Evolutionary conservation across 2,329 filamentous ascomycete genomes (phyloP).

Genomic region (Penicillium italicum): DNA sequence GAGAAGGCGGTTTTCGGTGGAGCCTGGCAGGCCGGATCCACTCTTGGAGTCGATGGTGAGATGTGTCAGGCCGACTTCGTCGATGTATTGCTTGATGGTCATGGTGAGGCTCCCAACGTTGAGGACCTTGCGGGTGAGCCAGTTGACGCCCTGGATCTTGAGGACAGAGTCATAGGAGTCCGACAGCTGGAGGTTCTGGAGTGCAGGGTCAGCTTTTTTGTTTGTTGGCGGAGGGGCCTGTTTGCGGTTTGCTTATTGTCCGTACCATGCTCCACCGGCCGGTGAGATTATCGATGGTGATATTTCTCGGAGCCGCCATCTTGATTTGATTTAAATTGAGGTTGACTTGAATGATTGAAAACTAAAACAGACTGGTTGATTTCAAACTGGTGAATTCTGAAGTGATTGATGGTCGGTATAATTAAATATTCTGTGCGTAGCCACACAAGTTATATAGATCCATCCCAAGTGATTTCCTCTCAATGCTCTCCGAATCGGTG

Average conservation of each 20-base stretch:
- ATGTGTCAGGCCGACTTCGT: not conserved
- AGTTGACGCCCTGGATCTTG: not conserved
- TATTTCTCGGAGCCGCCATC: not conserved
- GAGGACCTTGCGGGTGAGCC: not conserved
- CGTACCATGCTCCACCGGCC: not conserved
- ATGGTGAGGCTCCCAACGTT: not conserved
- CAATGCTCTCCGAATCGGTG: not conserved
- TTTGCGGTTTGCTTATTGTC: not conserved
- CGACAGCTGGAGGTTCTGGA: not conserved
- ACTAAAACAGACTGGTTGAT: not conserved
- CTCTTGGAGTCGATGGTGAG: not conserved
- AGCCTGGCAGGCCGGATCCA: not conserved
- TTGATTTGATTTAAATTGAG: not conserved
- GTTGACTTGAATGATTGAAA: not conserved
- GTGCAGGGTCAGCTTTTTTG: not conserved
- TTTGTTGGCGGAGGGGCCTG: not conserved
- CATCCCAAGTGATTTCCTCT: not conserved
- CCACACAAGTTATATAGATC: not conserved
- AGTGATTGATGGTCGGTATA: not conserved
- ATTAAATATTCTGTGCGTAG: not conserved
- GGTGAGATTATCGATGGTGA: not conserved
- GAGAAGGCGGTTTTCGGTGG: not conserved
- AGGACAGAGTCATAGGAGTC: not conserved
- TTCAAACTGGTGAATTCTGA: not conserved
- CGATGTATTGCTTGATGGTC: not conserved